Evolutionary conservation across 176 grass and related monocot species (phyloP), one percentile per base, ranked within the genome.

Genomic region (Tillandsia fasciculata): DNA sequence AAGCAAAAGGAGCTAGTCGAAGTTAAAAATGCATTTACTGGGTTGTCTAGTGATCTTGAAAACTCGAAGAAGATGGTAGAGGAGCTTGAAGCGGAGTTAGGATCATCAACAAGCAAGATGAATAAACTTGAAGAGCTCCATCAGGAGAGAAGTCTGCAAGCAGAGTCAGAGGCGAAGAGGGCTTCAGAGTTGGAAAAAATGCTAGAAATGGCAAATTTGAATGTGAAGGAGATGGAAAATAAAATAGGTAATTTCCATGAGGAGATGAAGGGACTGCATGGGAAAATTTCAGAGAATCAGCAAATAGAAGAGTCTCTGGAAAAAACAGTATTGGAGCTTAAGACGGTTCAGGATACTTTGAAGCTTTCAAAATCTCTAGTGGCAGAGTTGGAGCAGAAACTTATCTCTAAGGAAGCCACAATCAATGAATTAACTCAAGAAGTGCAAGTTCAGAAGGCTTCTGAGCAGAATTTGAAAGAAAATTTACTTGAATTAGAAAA

Each of bases 191-290:
- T 90, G 77, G 84, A 87, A 53, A 85, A 87, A 74, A 85, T 81
- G 79, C 84, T 96, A 20, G 86, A 92, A 83, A 13, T 51, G 50
- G 76, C 78, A 56, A 79, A 83, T 33, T 69, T 26, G 11, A 85
- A 86, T 76, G 77, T 72, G 70, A 96, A 92, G 76, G 86, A 92
- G 49, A 82, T 87, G 78, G 86, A 96, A 86, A 67, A 49, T 49
- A 72, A 90, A 49, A 89, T 89, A 56, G 65, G 64, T 78, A 80
- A 63, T 79, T 79, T 90, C 73, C 79, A 90, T 69, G 74, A 89
- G 67, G 83, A 87, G 68, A 70, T 95, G 67, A 84, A 84, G 67
- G 81, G 78, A 8, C 78, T 90, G 48, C 72, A 90, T 72, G 77
- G 74, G 52, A 92, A 75, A 74, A 71, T 72, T 26, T 26, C 70